phyloP scores from a whole-genome alignment of 1,284 basidiomycete species.

The Somion occarium region DNA sequence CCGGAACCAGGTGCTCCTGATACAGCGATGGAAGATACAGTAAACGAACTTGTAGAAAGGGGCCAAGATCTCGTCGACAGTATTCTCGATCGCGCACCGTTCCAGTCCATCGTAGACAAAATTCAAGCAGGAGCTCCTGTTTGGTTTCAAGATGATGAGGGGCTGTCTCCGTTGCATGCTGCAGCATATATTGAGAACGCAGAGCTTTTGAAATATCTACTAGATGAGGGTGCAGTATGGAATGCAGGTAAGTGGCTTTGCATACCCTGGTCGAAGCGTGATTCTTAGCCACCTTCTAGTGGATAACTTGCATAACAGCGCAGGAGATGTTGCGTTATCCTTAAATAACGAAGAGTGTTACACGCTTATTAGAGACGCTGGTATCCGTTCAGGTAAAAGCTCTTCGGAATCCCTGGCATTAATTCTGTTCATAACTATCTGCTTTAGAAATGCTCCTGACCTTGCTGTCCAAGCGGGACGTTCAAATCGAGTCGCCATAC shows the following conservation, averaged over 20 bases:
- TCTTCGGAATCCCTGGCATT: constrained; percentile 11
- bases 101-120: constrained; percentile 45
- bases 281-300: constrained; percentile 37
- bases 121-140: constrained; percentile 77
- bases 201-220: constrained; percentile 58
- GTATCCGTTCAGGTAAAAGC: constrained; percentile 83
- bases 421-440: constrained; percentile 4
- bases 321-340: constrained; percentile 85
- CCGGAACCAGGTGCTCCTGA: no score
- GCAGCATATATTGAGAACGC: constrained; percentile 75
- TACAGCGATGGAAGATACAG: no score
- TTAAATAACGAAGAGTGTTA: constrained; percentile 77
- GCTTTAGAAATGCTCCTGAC: constrained; percentile 64
- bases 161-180: constrained; percentile 84
- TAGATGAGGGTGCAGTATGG: constrained; percentile 89
- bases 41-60: constrained; percentile 41
- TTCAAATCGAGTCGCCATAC: constrained; percentile 33
- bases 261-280: constrained; percentile 70
- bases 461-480: constrained; percentile 44
- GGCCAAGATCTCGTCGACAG: constrained; percentile 55
- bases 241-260: constrained; percentile 66
- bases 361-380: constrained; percentile 77
- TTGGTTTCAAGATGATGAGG: constrained; percentile 87
- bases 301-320: constrained; percentile 75
- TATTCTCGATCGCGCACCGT: constrained; percentile 49